Evolutionary conservation across 1,284 basidiomycete genomes (phyloP).

Genomic region (Sporisorium graminicola): DNA sequence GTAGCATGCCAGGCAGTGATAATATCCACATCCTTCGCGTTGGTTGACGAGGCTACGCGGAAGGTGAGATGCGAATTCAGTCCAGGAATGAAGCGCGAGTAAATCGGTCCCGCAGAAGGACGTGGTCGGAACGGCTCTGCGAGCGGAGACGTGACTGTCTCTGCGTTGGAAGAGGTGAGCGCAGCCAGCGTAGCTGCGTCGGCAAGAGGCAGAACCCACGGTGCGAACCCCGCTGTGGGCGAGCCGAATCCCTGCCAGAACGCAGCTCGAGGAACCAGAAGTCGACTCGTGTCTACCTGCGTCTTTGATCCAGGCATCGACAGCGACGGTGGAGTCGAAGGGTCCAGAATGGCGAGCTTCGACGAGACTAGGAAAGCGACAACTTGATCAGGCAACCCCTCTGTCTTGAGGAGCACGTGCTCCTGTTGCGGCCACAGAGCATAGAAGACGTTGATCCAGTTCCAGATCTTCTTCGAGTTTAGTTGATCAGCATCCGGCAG

Average conservation of each 20-base stretch:
- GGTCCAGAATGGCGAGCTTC: conserved; percentile 48
- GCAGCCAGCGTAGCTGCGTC: conserved; percentile 19
- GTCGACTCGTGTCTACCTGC: conserved; percentile 9
- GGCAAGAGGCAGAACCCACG: conserved; percentile 41
- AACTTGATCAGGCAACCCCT: conserved; percentile 11
- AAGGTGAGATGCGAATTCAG: conserved; percentile 60
- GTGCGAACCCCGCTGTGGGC: conserved; percentile 32
- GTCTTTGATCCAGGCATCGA: conserved; percentile 16
- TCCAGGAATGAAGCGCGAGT: conserved; percentile 60
- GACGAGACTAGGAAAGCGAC: conserved; percentile 22
- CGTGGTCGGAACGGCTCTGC: conserved; percentile 26
- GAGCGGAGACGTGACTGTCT: conserved; percentile 24
- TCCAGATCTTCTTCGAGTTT: conserved; percentile 39
- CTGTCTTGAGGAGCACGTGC: conserved; percentile 7
- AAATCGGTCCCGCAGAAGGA: conserved; percentile 40
- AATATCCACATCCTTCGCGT: conserved; percentile 53
- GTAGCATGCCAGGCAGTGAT: conserved; percentile 63
- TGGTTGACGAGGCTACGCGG: conserved; percentile 49
- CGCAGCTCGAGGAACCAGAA: conserved; percentile 54
- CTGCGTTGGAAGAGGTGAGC: conserved; percentile 24
- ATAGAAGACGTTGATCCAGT: conserved; percentile 46
- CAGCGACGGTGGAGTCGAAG: conserved; percentile 14
- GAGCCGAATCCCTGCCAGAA: conserved; percentile 62
- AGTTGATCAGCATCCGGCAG: background rate
- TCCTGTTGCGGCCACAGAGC: conserved; percentile 62